A percentile compares a stretch with the other conserved stretches of the same genome.
Conservation (phyloP, 148 eudicot genomes). For the Chenopodium formosanum region DNA sequence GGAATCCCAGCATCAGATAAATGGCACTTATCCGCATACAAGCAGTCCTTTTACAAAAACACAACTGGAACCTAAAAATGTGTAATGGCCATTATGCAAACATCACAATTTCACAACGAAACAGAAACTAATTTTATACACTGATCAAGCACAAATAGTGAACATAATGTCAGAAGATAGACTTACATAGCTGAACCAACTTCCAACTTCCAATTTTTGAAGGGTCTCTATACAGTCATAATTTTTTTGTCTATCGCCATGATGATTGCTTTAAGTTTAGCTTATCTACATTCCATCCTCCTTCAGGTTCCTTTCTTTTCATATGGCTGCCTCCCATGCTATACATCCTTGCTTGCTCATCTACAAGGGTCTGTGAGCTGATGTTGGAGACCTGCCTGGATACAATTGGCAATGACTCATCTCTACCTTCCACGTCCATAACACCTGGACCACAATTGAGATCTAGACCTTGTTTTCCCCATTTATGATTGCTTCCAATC, state of each 20-base stretch:
- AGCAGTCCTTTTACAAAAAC: background rate
- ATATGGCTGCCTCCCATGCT: conserved; percentile 42
- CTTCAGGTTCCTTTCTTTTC: conserved; percentile 82
- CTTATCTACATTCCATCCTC: conserved; percentile 70
- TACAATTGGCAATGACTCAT: conserved; percentile 42
- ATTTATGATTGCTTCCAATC: conserved; percentile 46
- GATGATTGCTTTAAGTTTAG: conserved; percentile 57
- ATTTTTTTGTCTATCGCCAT: conserved; percentile 46
- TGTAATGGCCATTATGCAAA: background rate
- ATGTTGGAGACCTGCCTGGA: conserved; percentile 48
- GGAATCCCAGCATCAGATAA: background rate
- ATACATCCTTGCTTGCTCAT: conserved; percentile 62
- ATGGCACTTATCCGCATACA: background rate
- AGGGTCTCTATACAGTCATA: conserved; percentile 29
- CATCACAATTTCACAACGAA: background rate
- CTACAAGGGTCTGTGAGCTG: conserved; percentile 43
- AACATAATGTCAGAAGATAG: conserved; percentile 8
- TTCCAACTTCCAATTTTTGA: conserved; percentile 13
- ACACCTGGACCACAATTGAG: conserved; percentile 76
- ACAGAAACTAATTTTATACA: background rate
- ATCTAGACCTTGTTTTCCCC: conserved; percentile 72
- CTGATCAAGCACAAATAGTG: conserved; percentile 14
- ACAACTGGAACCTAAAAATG: background rate
- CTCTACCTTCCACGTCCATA: conserved; percentile 54
- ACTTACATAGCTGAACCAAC: conserved; percentile 33